Conservation (phyloP, 129 eudicot genomes). For the Flaveria brownii region DNA sequence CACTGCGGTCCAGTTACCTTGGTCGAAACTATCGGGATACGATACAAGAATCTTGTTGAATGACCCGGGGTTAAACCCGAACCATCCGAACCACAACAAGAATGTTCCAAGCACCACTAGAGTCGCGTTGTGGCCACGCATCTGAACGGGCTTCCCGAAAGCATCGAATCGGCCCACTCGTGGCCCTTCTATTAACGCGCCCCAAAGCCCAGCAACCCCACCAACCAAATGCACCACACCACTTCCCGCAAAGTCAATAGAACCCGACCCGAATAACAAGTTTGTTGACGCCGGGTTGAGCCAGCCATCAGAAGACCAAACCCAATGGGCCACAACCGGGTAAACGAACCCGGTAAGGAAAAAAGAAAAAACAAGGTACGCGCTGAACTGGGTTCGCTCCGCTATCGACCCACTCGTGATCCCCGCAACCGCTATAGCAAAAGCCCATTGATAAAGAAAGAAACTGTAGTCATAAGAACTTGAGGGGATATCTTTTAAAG, state of each 20-base stretch:
- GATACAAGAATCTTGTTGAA: conserved; percentile 55
- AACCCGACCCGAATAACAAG: conserved; percentile 54
- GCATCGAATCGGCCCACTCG: conserved; percentile 70
- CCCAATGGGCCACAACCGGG: conserved; percentile 73
- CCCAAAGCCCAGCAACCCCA: conserved; percentile 70
- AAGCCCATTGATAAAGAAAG: conserved; percentile 70
- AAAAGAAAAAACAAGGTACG: conserved; percentile 58
- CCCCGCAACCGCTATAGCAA: conserved; percentile 76
- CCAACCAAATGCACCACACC: conserved; percentile 76
- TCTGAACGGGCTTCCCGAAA: conserved; percentile 60
- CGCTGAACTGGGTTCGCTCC: conserved; percentile 61
- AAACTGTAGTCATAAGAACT: conserved; percentile 53
- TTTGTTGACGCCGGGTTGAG: conserved; percentile 45
- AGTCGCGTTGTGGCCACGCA: conserved; percentile 61
- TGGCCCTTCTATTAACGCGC: conserved; percentile 65
- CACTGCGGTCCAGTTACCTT: conserved; percentile 66
- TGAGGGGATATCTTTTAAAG: conserved; percentile 51
- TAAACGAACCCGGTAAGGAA: conserved; percentile 63
- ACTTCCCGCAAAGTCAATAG: conserved; percentile 70
- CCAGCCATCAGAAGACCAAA: conserved; percentile 65
- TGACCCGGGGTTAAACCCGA: conserved; percentile 70
- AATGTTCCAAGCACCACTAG: conserved; percentile 69
- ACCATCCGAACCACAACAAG: conserved; percentile 72
- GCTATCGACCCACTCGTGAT: conserved; percentile 66
- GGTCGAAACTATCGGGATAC: conserved; percentile 45